Base-by-base conservation (phyloP, 148 eudicot genomes). In the Dianthus caryophyllus region DNA sequence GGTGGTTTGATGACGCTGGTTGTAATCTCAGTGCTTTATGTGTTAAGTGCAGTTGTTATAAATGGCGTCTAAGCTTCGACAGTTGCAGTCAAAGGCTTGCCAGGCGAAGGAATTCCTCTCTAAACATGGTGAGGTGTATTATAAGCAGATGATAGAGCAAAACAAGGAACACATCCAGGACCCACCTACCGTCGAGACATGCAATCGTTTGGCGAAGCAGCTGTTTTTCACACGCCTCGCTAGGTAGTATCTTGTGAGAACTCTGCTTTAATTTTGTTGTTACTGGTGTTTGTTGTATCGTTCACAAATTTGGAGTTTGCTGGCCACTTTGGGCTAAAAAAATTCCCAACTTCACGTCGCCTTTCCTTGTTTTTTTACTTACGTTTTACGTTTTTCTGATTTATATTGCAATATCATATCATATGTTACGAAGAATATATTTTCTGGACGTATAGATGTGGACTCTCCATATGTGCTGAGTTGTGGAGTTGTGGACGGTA, bases 181-280 rank as follows among this genome's bases (percentile, higher is more conserved):
- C 30, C 95, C 90, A 5, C 79, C 95, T 14, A 84, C 86, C 20
- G 79, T 80, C 33, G 95, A 85, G 76, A 83, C 80, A 38, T 88
- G 95, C 82, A 78, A 82, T 67, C 59, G 64, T 29, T 80, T 88
- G 84, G 69, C 90, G 1, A 84, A 84, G 61, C 86, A 88, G 60
- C 72, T 88, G 67, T 56, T 80, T 60, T 88, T 80, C 86, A 88
- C 95, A 77, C 90, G 95, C 36, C 81, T 88, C 68, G 90, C 95
- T 79, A 88, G 95, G 91, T 54, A 11, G 2, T 25, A 13, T 54
- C 33, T 5, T n/a, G 54, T 50, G 8, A n/a, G 54, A 50, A 50
- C 18, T 50, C 54, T 50, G 6, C 20, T 1, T 7, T 50, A 12
- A 50, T 18, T 5, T 2, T n/a, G 10, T 50, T 20, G 54, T 21